phyloP scores from a whole-genome alignment of 2,329 filamentous ascomycete species.

The Hypocreales sp. region DNA sequence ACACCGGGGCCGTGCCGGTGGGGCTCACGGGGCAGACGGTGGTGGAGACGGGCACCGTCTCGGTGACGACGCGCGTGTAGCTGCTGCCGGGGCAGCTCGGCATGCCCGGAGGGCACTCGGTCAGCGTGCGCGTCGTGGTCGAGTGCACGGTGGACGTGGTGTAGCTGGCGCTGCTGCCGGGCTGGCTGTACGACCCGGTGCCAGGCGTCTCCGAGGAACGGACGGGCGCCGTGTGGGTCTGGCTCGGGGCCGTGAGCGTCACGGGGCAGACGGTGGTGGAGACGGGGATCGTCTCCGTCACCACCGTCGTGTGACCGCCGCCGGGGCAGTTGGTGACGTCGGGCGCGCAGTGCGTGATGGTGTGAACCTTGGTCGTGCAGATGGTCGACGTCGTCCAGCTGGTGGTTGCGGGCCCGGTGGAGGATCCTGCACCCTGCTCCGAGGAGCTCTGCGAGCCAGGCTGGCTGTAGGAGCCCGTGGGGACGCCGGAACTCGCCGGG shows the following conservation, averaged over 20 bases:
- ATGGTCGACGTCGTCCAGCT: conserved; percentile 15
- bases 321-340: conserved; percentile 15
- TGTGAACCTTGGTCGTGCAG: conserved; percentile 7
- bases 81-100: conserved; percentile 13
- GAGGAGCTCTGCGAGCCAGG: neutral
- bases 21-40: conserved; percentile 28
- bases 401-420: too few relatives aligned
- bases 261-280: conserved; percentile 24
- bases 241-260: conserved; percentile 9
- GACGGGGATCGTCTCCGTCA: conserved; percentile 15
- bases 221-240: too few relatives aligned
- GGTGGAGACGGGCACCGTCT: conserved; percentile 20
- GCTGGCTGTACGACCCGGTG: neutral
- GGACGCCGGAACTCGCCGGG: too few relatives aligned
- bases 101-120: conserved; percentile 14
- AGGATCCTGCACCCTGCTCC: too few relatives aligned
- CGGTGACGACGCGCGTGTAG: conserved; percentile 10
- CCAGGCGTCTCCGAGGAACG: too few relatives aligned
- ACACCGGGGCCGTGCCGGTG: too few relatives aligned
- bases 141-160: conserved; percentile 17
- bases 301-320: conserved; percentile 7
- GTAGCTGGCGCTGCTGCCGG: conserved; percentile 4
- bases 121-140: conserved; percentile 13
- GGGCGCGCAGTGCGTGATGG: conserved; percentile 13
- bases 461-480: conserved; percentile 1